Evolutionary conservation across 1,284 basidiomycete genomes (phyloP).

Genomic region (Kalmanozyma brasiliensis): DNA sequence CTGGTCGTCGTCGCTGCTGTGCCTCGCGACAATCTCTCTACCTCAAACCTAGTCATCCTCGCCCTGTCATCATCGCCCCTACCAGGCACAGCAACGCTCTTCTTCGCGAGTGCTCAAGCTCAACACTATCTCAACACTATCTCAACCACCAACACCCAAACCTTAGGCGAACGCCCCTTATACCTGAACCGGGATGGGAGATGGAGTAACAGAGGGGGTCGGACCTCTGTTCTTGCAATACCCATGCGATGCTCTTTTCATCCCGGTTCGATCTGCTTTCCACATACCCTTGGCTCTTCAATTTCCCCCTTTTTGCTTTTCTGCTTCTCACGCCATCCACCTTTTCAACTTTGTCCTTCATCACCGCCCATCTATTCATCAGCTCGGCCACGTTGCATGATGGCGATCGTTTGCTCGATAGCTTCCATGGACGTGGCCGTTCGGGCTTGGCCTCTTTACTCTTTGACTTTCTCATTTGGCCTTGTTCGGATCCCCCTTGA

Average conservation of each 20-base stretch:
- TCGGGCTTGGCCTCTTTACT: slow-evolving; percentile 3
- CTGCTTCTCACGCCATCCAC: slow-evolving; percentile 18
- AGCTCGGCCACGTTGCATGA: neutral
- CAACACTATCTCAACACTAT: slow-evolving; percentile 14
- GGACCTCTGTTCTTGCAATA: slow-evolving; percentile 57
- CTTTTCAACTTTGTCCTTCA: slow-evolving; percentile 14
- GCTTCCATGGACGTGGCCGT: neutral
- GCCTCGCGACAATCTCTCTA: slow-evolving; percentile 3
- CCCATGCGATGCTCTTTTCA: slow-evolving; percentile 56
- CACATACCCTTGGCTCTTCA: slow-evolving; percentile 32
- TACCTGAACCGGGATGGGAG: slow-evolving; percentile 53
- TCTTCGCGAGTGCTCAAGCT: slow-evolving; percentile 24
- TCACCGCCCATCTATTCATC: slow-evolving; percentile 24
- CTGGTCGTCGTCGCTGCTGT: slow-evolving; percentile 32
- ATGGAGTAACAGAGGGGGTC: slow-evolving; percentile 57
- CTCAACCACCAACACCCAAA: slow-evolving; percentile 2
- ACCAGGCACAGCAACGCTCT: slow-evolving; percentile 13
- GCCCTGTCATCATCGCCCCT: neutral
- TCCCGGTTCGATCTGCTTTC: slow-evolving; percentile 31
- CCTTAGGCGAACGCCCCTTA: slow-evolving; percentile 48
- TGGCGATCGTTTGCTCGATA: neutral
- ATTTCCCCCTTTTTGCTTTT: neutral
- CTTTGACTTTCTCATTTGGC: slow-evolving; percentile 4
- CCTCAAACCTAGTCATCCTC: no score
- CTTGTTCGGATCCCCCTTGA: slow-evolving; percentile 9